Base-by-base conservation (phyloP, 1,139 yeast species). In the Geotrichum siamense region DNA sequence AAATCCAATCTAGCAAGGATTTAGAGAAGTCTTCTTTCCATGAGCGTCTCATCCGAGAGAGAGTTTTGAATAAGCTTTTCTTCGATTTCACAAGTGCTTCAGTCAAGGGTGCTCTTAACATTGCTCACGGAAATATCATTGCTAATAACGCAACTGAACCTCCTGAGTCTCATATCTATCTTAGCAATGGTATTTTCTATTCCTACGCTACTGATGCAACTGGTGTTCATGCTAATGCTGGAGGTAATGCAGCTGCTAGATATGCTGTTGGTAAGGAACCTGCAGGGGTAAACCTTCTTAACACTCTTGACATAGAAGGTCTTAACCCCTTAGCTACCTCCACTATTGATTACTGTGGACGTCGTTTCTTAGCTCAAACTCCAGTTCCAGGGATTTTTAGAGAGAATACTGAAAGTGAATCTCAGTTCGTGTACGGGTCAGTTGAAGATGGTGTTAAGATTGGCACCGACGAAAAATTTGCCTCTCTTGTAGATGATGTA, bases 351-450 rank as follows among this genome's bases (percentile, higher is more conserved):
- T 89, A 76, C 65, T 78, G 83, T 62, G 98, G 98, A 50, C 81
- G 78, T 56, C 76, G 97, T 62, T 70, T 89, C 34, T 74, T 64
- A 51, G 79, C 75, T 58, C 48, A 75, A 74, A 47, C 53, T 48
- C 45, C 64, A 65, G 94, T 91, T 40, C 98, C 98, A n/a, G 98
- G 98, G 50, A 77, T 89, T 50, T 82, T 89, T 65, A 72, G 75
- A 46, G 74, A 74, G 45, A 52, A 45, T 40, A 63, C 66, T 46
- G 63, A 63, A 36, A 62, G 53, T 41, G 68, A 57, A 9, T 75
- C 72, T 43, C 76, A 75, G 57, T 82, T 85, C 44, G 72, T 72
- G 21, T 86, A 89, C 58, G 98, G 98, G 41, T 73, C 71, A 37
- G 68, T 79, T 37, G 87, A 84, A 51, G 86, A 79, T 51, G 74